A percentile compares a stretch with the other conserved stretches of the same genome.
Evolutionary conservation across 805 yeast genomes (phyloP).

Genomic region (Saturnispora serradocipensis): DNA sequence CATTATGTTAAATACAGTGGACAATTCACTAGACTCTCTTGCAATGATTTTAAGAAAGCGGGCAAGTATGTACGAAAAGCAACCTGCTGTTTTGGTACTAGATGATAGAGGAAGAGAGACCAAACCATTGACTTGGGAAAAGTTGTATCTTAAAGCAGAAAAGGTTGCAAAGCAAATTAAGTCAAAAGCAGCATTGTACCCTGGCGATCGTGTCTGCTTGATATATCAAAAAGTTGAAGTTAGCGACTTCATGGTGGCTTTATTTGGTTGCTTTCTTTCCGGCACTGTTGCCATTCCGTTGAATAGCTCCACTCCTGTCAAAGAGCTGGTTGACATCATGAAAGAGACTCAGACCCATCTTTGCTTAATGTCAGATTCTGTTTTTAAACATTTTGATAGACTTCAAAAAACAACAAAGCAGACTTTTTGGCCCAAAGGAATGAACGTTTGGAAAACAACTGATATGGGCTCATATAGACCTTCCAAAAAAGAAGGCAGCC

Average conservation of each 20-base stretch:
- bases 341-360: conserved; percentile 66
- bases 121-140: conserved; percentile 78
- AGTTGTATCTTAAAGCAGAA: conserved; percentile 71
- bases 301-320: conserved; percentile 58
- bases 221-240: conserved; percentile 79
- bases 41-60: conserved; percentile 67
- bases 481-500: conserved; percentile 47
- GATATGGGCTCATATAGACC: conserved; percentile 71
- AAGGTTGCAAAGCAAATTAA: conserved; percentile 78
- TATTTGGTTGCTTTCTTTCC: conserved; percentile 87
- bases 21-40: conserved; percentile 47
- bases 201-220: conserved; percentile 76
- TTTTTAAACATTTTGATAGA: conserved; percentile 65
- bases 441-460: conserved; percentile 72
- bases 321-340: conserved; percentile 66
- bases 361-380: conserved; percentile 73
- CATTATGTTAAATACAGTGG: conserved; percentile 16
- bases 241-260: conserved; percentile 74
- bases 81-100: conserved; percentile 61
- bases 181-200: conserved; percentile 61
- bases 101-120: conserved; percentile 79
- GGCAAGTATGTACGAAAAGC: conserved; percentile 54
- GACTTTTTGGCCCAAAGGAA: conserved; percentile 57
- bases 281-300: conserved; percentile 94
- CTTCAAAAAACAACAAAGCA: conserved; percentile 29